These are phyloP conservation scores for Fusarium buxicola DNA, from an alignment of 2,329 filamentous ascomycete species.

Conservation along the genomic window DNA sequence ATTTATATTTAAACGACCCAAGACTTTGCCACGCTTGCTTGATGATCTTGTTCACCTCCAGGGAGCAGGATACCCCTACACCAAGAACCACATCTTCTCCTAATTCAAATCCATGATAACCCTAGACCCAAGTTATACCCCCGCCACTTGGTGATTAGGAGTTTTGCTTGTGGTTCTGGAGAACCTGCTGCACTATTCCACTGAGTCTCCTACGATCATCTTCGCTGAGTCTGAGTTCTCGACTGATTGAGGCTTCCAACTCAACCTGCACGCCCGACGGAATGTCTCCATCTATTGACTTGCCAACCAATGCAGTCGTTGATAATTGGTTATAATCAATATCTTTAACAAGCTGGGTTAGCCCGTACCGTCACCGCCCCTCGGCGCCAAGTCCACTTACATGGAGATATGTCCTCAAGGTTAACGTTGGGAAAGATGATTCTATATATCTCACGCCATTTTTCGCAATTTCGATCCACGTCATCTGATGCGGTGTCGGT, in stretches of 20 bases:
- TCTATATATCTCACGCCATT: constrained; percentile 3
- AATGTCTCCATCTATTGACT: background rate
- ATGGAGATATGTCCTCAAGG: background rate
- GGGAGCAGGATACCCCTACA: too few species aligned
- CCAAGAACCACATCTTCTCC: too few species aligned
- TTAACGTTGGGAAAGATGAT: constrained; percentile 2
- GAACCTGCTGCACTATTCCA: background rate
- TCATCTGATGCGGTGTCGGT: background rate
- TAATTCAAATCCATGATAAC: too few species aligned
- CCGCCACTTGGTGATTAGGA: background rate
- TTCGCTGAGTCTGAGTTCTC: background rate
- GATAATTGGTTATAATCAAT: background rate
- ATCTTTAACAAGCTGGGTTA: background rate
- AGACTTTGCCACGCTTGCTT: too few species aligned
- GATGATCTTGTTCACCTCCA: too few species aligned
- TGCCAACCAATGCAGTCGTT: background rate
- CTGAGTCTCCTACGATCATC: background rate
- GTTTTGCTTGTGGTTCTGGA: background rate
- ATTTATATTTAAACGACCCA: too few species aligned
- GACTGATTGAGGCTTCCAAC: constrained; percentile 1
- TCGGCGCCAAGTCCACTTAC: background rate
- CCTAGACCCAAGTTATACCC: too few species aligned
- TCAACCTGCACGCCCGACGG: background rate
- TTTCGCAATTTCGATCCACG: background rate
- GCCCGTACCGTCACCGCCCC: background rate